Base-by-base conservation (phyloP, 257 asterid species). In the Nicotiana knightiana region DNA sequence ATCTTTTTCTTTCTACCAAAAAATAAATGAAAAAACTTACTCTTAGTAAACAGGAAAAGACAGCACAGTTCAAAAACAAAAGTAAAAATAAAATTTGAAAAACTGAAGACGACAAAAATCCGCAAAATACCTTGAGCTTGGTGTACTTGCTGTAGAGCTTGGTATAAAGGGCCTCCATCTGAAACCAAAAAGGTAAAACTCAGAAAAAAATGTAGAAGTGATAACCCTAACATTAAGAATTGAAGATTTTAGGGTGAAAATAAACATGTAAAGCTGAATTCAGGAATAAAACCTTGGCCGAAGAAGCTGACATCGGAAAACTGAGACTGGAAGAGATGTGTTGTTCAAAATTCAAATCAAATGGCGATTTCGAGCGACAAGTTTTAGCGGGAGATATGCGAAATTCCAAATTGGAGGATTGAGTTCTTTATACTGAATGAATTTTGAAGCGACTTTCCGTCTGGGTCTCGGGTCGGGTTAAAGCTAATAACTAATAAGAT, bases 111-210 rank as follows among this genome's bases (percentile, higher is more conserved):
- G n/a, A 26, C 17, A 76, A 64, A 48, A 79, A 67, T 13, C 78
- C 51, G 24, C 17, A 51, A 48, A 8, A 48, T 73, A 93, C 98
- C 98, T 91, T 94, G 86, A 91, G 89, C 57, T 88, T 86, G 57
- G 80, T 37, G 87, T 94, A 94, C 85, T 92, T 91, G 81, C 32
- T 65, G 85, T 90, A 90, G 62, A 94, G 91, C 92, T 94, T 94
- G 24, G 86, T 21, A 86, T 94, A 94, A 84, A 92, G 87, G n/a
- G 80, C 92, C 85, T 94, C 94, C 93, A 92, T 90, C 91, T 88
- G 70, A 86, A 87, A 73, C 67, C n/a, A 26, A 17, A 77, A 65
- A 43, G 51, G 51, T 43, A 8, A 21, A 21, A 62, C 7, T 11
- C 0, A n/a, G 13, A 28, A 17, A 73, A 12, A 24, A 1, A 0